Evolutionary conservation across 2,329 filamentous ascomycete species (phyloP).

Genomic region (Aspergillus alliaceus): DNA sequence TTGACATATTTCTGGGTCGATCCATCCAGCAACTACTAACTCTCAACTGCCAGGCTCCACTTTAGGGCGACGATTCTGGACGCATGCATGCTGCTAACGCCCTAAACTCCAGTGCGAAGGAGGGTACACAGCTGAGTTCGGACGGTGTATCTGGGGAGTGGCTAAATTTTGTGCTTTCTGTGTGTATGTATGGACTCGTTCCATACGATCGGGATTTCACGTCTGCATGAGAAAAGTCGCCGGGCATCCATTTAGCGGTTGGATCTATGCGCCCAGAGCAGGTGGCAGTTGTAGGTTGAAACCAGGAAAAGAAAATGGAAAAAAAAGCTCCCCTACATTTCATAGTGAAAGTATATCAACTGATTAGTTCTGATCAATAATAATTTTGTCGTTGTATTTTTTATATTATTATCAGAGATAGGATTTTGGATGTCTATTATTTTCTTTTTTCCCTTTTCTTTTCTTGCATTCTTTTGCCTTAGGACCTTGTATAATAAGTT

Average conservation of each 20-base stretch:
- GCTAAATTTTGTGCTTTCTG: constrained; percentile 5
- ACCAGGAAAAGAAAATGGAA: not conserved
- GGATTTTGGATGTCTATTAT: not conserved
- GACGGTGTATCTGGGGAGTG: constrained; percentile 22
- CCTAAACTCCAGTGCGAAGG: constrained; percentile 6
- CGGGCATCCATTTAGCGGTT: constrained; percentile 9
- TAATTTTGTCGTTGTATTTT: not conserved
- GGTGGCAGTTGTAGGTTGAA: not conserved
- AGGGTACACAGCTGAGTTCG: constrained; percentile 23
- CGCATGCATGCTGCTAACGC: constrained; percentile 22
- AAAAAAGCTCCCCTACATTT: not conserved
- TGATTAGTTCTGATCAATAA: not conserved
- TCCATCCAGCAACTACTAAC: not conserved
- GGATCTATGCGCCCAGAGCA: not conserved
- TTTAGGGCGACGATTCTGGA: constrained; percentile 22
- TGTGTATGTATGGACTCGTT: constrained; percentile 13
- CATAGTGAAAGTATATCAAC: not conserved
- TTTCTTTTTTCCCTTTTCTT: not conserved
- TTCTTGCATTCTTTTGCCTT: not conserved
- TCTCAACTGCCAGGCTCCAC: constrained; percentile 13
- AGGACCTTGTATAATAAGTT: not conserved
- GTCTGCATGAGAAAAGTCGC: constrained; percentile 19
- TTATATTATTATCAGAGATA: not conserved
- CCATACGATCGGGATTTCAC: constrained; percentile 26
- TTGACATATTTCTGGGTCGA: not conserved